These are phyloP conservation scores for Myriosclerotinia curreyana DNA, from an alignment of 2,329 filamentous ascomycete species.

Conservation along the genomic window DNA sequence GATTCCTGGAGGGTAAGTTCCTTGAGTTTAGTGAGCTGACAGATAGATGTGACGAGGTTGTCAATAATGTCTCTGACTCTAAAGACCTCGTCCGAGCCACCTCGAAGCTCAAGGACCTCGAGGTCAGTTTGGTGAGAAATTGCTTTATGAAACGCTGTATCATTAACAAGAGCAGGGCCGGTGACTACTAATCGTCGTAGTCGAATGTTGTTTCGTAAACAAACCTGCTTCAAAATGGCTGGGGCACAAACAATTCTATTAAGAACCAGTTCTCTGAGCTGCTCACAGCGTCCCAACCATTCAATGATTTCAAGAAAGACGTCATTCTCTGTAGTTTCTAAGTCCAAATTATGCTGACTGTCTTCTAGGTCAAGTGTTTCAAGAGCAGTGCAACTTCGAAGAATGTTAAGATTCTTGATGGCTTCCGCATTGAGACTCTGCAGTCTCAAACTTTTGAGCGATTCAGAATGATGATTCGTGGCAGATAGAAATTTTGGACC, in stretches of 20 bases:
- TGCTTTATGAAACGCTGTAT: constrained; percentile 51
- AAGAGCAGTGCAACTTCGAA: constrained; percentile 49
- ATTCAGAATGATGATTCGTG: constrained; percentile 51
- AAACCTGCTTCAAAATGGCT: constrained; percentile 51
- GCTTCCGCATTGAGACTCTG: constrained; percentile 47
- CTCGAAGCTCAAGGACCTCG: constrained; percentile 45
- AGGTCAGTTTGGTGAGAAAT: constrained; percentile 51
- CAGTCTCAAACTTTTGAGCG: constrained; percentile 54
- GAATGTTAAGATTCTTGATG: constrained; percentile 47
- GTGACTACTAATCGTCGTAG: constrained; percentile 50
- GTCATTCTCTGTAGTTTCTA: constrained; percentile 52
- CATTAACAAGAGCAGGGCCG: constrained; percentile 48
- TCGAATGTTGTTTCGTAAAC: constrained; percentile 46
- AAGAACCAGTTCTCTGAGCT: constrained; percentile 51
- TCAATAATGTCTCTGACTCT: constrained; percentile 46
- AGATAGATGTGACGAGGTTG: constrained; percentile 50
- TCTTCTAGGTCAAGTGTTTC: constrained; percentile 49
- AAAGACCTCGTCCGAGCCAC: constrained; percentile 47
- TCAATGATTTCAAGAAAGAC: constrained; percentile 49
- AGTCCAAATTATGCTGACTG: constrained; percentile 43
- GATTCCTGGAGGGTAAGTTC: constrained; percentile 53
- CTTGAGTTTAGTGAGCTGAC: constrained; percentile 49
- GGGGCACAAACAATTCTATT: constrained; percentile 51
- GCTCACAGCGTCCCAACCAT: constrained; percentile 54
- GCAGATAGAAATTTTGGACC: constrained; percentile 53